Evolutionary conservation across 352 stramenopile genomes (phyloP).

Genomic region (Phytopythium chamaehyphon): DNA sequence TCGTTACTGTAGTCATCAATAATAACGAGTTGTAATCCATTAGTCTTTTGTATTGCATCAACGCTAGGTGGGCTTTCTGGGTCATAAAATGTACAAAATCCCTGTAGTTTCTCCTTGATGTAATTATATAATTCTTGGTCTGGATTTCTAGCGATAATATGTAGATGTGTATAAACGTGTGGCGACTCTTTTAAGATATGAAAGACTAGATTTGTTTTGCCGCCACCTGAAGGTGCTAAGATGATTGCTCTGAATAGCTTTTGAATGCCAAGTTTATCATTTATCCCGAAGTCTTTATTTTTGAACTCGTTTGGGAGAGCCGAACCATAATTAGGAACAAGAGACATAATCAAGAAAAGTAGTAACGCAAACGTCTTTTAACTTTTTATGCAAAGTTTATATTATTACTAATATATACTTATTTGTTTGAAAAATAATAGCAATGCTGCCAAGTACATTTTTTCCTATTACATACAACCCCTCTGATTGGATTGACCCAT

Average conservation of each 20-base stretch:
- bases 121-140: slow-evolving; percentile 23
- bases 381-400: too few relatives aligned
- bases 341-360: too few relatives aligned
- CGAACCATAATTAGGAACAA: too few relatives aligned
- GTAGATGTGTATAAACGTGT: slow-evolving; percentile 19
- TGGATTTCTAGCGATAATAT: slow-evolving; percentile 17
- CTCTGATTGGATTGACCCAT: too few relatives aligned
- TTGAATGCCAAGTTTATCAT: slow-evolving; percentile 11
- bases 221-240: slow-evolving; percentile 8
- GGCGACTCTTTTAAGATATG: slow-evolving; percentile 19
- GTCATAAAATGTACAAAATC: slow-evolving; percentile 21
- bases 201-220: slow-evolving; percentile 20
- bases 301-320: slow-evolving; percentile 10
- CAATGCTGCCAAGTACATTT: too few relatives aligned
- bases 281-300: slow-evolving; percentile 1
- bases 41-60: too few relatives aligned
- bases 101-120: slow-evolving; percentile 21
- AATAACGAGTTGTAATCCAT: too few relatives aligned
- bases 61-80: slow-evolving; percentile 13
- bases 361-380: too few relatives aligned
- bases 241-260: slow-evolving; percentile 25
- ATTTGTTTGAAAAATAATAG: slow-evolving; percentile 1
- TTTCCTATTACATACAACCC: too few relatives aligned
- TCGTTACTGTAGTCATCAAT: slow-evolving; percentile 23
- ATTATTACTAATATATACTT: slow-evolving; percentile 4